Evolutionary conservation across 352 stramenopile species (phyloP).

Genomic region (Plasmopara muralis): DNA sequence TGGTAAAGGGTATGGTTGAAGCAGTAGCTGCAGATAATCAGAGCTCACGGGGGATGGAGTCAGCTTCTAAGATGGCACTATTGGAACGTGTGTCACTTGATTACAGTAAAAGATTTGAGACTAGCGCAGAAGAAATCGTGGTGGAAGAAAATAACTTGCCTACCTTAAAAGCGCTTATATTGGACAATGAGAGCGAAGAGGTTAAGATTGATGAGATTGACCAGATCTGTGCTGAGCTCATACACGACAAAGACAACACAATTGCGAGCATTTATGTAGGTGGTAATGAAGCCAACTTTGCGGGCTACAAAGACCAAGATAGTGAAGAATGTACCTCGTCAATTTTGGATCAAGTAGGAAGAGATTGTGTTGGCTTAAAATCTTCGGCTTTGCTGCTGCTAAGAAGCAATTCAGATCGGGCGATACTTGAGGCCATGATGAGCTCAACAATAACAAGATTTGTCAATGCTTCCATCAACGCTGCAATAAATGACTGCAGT

Average conservation of each 20-base stretch:
- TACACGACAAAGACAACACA: too few relatives aligned
- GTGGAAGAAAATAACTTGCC: not conserved
- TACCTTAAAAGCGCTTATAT: not conserved
- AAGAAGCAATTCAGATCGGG: constrained; percentile 21
- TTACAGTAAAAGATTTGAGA: not conserved
- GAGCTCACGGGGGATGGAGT: not conserved
- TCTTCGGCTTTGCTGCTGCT: constrained; percentile 1
- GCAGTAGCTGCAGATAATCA: constrained; percentile 5
- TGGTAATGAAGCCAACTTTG: too few relatives aligned
- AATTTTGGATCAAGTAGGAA: constrained; percentile 1
- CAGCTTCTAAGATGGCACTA: not conserved
- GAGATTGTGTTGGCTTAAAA: not conserved
- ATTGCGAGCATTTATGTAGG: too few relatives aligned
- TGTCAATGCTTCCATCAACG: constrained; percentile 8
- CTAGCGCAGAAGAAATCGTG: too few relatives aligned
- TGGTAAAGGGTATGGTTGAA: constrained; percentile 5
- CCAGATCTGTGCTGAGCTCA: too few relatives aligned
- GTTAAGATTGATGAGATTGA: too few relatives aligned
- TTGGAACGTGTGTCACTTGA: not conserved
- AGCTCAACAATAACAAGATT: constrained; percentile 13
- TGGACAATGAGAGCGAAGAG: too few relatives aligned
- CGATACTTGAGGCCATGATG: constrained; percentile 25
- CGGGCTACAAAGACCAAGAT: not conserved
- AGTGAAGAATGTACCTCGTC: not conserved
- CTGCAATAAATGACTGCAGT: constrained; percentile 18